These are phyloP conservation scores for Fusarium sp. DNA, from an alignment of 2,329 filamentous ascomycete genomes.

Conservation along the genomic window DNA sequence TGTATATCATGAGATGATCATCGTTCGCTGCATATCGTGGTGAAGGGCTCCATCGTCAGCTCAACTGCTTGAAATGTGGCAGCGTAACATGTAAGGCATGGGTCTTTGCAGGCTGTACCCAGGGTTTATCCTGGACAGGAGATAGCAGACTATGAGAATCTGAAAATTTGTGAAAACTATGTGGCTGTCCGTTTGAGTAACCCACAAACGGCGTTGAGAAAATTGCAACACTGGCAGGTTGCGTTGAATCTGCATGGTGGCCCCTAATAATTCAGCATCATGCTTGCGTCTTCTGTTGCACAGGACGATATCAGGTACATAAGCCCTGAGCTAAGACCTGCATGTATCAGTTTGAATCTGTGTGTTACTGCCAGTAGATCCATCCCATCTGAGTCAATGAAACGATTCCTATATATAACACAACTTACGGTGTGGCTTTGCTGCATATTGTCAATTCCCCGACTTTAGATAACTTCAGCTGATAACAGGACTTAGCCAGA, in stretches of 20 bases:
- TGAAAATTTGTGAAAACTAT: neutral
- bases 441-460: conserved; percentile 1
- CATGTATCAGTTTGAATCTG: neutral
- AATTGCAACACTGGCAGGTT: neutral
- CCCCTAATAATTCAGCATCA: neutral
- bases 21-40: conserved; percentile 36
- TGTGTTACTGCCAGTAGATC: conserved; percentile 11
- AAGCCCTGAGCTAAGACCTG: neutral
- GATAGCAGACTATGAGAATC: neutral
- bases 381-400: conserved; percentile 9
- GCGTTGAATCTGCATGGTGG: neutral
- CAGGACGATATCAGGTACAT: conserved; percentile 5
- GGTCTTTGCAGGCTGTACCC: conserved; percentile 8
- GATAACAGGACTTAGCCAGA: conserved; percentile 2
- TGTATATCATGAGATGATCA: conserved; percentile 42
- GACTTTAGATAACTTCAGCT: conserved; percentile 8
- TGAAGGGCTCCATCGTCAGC: conserved; percentile 16
- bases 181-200: conserved; percentile 1
- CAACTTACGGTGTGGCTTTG: conserved; percentile 21
- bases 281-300: neutral
- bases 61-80: conserved; percentile 12
- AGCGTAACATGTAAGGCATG: conserved; percentile 10
- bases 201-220: conserved; percentile 9
- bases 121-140: conserved; percentile 2
- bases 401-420: neutral